phyloP scores from a whole-genome alignment of 2,329 filamentous ascomycete genomes.

The Ceratocystis huliohia region DNA sequence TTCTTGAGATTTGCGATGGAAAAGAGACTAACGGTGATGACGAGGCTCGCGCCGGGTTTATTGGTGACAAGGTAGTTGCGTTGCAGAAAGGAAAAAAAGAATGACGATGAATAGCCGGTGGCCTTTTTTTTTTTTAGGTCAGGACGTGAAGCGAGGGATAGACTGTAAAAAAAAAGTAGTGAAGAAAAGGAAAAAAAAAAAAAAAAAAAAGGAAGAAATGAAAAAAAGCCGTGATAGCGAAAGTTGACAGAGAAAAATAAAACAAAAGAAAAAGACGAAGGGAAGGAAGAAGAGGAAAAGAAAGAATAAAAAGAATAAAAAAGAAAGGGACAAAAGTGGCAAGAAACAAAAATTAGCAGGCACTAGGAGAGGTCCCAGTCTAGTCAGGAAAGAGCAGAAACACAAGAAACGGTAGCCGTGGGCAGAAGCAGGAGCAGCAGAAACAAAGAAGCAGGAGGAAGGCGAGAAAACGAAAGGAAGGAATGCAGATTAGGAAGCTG shows the following conservation, averaged over 20 bases:
- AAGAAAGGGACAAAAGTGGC: conserved; percentile 14
- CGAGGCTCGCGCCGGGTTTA: conserved; percentile 18
- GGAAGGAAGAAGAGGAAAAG: not conserved
- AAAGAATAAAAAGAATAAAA: conserved; percentile 1
- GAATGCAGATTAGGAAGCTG: not conserved
- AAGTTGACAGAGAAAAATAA: conserved; percentile 1
- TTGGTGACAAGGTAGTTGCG: conserved; percentile 5
- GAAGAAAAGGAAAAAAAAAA: conserved; percentile 9
- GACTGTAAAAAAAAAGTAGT: not conserved
- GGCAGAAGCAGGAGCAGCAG: not conserved
- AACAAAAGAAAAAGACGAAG: conserved; percentile 6
- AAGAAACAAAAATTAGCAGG: conserved; percentile 2
- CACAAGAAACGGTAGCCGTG: not conserved
- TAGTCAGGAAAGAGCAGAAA: not conserved
- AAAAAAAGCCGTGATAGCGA: conserved; percentile 14
- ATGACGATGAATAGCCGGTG: conserved; percentile 4
- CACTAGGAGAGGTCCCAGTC: not conserved
- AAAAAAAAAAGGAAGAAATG: not conserved
- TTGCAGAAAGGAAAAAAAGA: conserved; percentile 10
- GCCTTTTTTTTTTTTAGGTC: not conserved
- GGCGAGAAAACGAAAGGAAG: not conserved
- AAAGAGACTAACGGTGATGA: conserved; percentile 5
- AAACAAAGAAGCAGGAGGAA: not conserved
- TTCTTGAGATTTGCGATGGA: not conserved
- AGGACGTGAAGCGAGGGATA: conserved; percentile 1